phyloP scores from a whole-genome alignment of 2,329 filamentous ascomycete species.

The Ceratocystis variospora region DNA sequence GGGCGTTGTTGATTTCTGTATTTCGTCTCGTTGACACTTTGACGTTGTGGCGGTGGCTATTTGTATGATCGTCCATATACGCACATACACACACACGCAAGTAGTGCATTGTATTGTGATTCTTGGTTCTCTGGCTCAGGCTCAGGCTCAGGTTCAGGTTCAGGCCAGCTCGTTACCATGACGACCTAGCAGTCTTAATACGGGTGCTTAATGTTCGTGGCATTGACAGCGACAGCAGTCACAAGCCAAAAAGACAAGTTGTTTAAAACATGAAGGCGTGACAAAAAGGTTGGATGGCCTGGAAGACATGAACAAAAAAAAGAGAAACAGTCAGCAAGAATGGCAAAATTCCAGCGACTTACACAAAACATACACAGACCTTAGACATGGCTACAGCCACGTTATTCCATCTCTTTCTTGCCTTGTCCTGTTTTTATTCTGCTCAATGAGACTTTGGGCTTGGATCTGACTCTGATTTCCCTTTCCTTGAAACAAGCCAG shows the following conservation, averaged over 20 bases:
- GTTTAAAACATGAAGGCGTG: not conserved
- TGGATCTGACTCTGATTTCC: not conserved
- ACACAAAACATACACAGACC: not conserved
- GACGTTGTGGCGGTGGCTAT: not conserved
- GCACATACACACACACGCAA: not conserved
- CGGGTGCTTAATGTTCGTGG: not conserved
- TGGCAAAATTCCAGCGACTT: not conserved
- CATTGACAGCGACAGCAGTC: not conserved
- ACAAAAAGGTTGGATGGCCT: not conserved
- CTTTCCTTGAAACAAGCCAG: not conserved
- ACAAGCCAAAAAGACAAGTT: not conserved
- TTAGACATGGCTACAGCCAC: not conserved
- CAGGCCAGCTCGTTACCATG: not conserved
- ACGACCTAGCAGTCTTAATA: not conserved
- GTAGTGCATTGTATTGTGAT: not conserved
- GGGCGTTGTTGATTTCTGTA: not conserved
- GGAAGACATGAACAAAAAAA: not conserved
- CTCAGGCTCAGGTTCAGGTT: not conserved
- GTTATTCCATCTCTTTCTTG: not conserved
- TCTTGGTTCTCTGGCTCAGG: not conserved
- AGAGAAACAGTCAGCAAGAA: not conserved
- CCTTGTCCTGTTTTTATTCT: not conserved
- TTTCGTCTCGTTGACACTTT: not conserved
- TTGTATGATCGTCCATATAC: not conserved
- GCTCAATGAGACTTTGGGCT: not conserved